A percentile compares a stretch with the other conserved stretches of the same genome.
Evolutionary conservation across 345 rosid species (phyloP).

Genomic region (Capsella bursapastoris): DNA sequence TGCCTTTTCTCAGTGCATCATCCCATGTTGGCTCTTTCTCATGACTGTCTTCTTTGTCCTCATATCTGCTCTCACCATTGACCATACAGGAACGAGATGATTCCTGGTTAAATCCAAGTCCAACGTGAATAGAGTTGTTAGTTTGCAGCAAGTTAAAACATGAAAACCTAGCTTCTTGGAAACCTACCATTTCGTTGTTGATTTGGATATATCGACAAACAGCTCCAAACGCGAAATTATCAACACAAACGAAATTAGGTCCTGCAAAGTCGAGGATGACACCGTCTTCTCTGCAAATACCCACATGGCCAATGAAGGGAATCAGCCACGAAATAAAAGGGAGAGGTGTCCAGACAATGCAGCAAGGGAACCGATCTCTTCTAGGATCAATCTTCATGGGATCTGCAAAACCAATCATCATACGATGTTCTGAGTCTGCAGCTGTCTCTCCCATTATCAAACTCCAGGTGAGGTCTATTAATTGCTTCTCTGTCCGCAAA

Average conservation of each 20-base stretch:
- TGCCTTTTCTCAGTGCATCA: conserved; percentile 67
- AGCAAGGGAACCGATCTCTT: conserved; percentile 77
- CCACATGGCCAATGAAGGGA: conserved; percentile 88
- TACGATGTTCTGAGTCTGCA: conserved; percentile 27
- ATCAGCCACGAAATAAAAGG: conserved; percentile 90
- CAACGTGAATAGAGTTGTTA: conserved; percentile 15
- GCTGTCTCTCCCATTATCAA: conserved; percentile 41
- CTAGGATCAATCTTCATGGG: conserved; percentile 65
- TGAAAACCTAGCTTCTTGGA: neutral
- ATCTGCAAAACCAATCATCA: conserved; percentile 49
- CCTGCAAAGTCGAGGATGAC: conserved; percentile 93
- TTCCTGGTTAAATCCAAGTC: conserved; percentile 43
- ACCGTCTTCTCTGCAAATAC: conserved; percentile 94
- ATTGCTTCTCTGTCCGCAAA: conserved; percentile 10
- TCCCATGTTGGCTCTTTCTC: conserved; percentile 69
- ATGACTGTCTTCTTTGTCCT: conserved; percentile 38
- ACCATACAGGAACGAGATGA: conserved; percentile 45
- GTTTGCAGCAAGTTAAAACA: neutral
- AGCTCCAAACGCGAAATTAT: conserved; percentile 82
- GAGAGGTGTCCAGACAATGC: conserved; percentile 94
- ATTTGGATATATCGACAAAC: conserved; percentile 80
- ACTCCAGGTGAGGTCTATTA: neutral
- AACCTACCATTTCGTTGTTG: conserved; percentile 65
- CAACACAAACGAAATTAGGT: conserved; percentile 88
- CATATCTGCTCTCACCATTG: conserved; percentile 45